Conservation (phyloP, 768 basidiomycete species). For the Phylloporus rhodoxanthus region DNA sequence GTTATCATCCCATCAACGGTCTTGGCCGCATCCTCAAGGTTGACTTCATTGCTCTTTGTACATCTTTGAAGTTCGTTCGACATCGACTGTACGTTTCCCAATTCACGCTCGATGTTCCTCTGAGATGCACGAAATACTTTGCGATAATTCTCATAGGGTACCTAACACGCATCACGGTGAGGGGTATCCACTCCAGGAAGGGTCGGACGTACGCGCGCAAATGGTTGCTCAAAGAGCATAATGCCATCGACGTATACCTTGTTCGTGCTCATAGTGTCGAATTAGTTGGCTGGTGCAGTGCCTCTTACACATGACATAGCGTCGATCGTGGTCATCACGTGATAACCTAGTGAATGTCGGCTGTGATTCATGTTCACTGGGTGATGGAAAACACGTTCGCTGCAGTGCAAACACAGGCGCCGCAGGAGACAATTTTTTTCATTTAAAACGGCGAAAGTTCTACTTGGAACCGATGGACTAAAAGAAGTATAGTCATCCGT, state of each 20-base stretch:
- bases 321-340: conserved; percentile 24
- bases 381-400: conserved; percentile 11
- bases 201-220: conserved; percentile 51
- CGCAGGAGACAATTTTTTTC: conserved; percentile 9
- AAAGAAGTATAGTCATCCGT: conserved; percentile 8
- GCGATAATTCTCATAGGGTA: conserved; percentile 85
- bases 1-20: conserved; percentile 72
- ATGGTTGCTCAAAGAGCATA: conserved; percentile 81
- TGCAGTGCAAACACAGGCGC: conserved; percentile 10
- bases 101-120: conserved; percentile 75
- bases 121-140: conserved; percentile 82
- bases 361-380: background rate
- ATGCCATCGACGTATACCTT: conserved; percentile 70
- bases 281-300: background rate
- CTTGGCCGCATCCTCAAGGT: conserved; percentile 49
- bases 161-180: conserved; percentile 41
- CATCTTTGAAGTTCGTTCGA: conserved; percentile 56
- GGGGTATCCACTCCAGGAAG: background rate
- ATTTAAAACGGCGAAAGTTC: conserved; percentile 6
- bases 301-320: background rate
- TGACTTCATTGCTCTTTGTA: conserved; percentile 33
- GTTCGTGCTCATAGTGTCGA: conserved; percentile 26
- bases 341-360: conserved; percentile 4
- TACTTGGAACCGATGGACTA: conserved; percentile 2
- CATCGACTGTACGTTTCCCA: conserved; percentile 51